Base-by-base conservation (phyloP, 1,139 yeast genomes). In the Oligophagozyma castellii region DNA sequence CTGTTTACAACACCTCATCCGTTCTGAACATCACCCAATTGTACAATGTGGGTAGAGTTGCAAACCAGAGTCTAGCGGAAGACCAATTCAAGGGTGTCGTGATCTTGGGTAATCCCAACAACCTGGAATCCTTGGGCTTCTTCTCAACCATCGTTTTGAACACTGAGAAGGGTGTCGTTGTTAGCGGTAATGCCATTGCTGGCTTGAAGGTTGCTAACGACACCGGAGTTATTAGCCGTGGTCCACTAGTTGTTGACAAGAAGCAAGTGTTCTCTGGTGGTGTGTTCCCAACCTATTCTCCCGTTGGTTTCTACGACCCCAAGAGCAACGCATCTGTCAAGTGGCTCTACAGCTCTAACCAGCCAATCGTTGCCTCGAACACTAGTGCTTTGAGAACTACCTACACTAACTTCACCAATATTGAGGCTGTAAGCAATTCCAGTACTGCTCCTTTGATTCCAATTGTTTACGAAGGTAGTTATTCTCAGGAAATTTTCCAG, bases 91-190 rank as follows among this genome's bases (percentile, higher is more conserved):
- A 36, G 20, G 47, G 48, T 29, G 42, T 48, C 14, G 53, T 49
- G 11, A 40, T 51, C 13, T 33, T 44, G 8, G 42, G 44, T 24
- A 36, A 38, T 30, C 29, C 36, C 21, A 33, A 34, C 6, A 40
- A 54, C 6, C 23, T 49, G 18, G 53, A 46, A 29, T 35, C 46
- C 7, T 31, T 50, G 6, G 46, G 50, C 4, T 49, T 48, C 40
- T 51, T 46, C 38, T 34, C 40, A 16, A 37, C 46, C 11, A 32
- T 47, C 11, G 39, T 48, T 14, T 29, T 46, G 11, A 35, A 46
- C 29, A 39, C 48, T 12, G 35, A 36, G 26, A 43, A 46, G 35
- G 34, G 48, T 14, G 35, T 49, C 18, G 46, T 51, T 14, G 39
- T 51, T 22, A 29, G 47, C 14, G 37, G 38, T 14, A 39, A 44